Conservation (phyloP, 202 grass and related monocot species). For the Brachypodium distachyon region DNA sequence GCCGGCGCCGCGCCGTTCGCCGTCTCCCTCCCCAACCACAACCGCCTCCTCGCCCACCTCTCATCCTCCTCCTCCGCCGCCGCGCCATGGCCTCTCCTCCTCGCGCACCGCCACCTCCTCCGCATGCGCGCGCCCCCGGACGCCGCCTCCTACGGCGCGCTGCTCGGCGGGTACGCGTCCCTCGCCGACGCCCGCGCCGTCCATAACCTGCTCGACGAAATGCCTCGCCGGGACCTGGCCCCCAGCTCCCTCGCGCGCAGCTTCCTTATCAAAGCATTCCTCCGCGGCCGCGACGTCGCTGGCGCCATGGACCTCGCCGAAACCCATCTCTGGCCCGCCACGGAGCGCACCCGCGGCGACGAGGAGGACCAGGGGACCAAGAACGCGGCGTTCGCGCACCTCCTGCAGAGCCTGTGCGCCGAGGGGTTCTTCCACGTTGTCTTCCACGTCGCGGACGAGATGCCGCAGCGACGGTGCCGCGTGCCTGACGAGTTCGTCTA, state of each 20-base stretch:
- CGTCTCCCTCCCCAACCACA: slow-evolving; percentile 32
- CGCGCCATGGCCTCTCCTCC: slow-evolving; percentile 2
- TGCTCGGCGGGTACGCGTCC: slow-evolving; percentile 54
- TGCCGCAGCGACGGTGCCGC: slow-evolving; percentile 37
- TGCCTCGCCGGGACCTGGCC: slow-evolving; percentile 11
- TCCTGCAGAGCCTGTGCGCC: slow-evolving; percentile 57
- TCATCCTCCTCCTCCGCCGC: slow-evolving; percentile 30
- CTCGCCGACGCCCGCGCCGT: slow-evolving; percentile 32
- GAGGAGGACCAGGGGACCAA: slow-evolving; percentile 35
- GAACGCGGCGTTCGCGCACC: slow-evolving; percentile 69
- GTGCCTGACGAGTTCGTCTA: slow-evolving; percentile 52
- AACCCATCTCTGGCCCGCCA: slow-evolving; percentile 43
- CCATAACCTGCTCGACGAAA: slow-evolving; percentile 70
- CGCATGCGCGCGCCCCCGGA: slow-evolving; percentile 40
- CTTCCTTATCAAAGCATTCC: slow-evolving; percentile 56
- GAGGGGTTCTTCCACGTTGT: slow-evolving; percentile 69
- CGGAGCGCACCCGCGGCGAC: slow-evolving; percentile 3
- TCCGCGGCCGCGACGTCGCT: slow-evolving; percentile 34
- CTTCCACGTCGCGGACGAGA: slow-evolving; percentile 54
- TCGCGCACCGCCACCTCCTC: slow-evolving; percentile 44
- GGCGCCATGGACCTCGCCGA: slow-evolving; percentile 35
- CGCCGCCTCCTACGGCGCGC: slow-evolving; percentile 42
- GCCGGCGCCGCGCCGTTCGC: too few species aligned
- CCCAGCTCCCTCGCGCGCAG: slow-evolving; percentile 56
- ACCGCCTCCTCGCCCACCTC: slow-evolving; percentile 35